A percentile compares a stretch with the other conserved stretches of the same genome.
Conservation (phyloP, 352 stramenopile genomes). For the Phytophthora melonis region DNA sequence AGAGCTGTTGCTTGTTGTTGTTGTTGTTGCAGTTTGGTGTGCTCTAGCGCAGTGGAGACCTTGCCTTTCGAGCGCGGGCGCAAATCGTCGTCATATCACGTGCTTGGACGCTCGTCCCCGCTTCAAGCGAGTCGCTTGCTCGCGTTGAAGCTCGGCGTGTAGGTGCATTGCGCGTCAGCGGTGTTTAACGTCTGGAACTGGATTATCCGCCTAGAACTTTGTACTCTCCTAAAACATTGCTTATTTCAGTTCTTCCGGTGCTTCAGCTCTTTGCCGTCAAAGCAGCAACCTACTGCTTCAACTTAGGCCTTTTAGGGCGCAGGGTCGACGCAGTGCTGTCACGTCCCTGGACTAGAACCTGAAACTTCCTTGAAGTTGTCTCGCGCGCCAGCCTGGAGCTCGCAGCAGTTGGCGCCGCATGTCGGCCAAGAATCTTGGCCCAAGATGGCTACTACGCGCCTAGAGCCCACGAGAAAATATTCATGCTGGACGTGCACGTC, state of each 20-base stretch:
- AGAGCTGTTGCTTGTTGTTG: neutral
- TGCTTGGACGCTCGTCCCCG: slow-evolving; percentile 16
- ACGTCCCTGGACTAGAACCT: slow-evolving; percentile 22
- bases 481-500: slow-evolving; percentile 1
- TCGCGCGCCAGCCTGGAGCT: neutral
- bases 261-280: too few species aligned
- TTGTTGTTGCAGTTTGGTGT: neutral
- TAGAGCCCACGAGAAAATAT: slow-evolving; percentile 21
- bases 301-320: neutral
- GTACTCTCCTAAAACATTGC: neutral
- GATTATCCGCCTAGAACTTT: slow-evolving; percentile 11
- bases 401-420: slow-evolving; percentile 6
- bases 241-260: neutral
- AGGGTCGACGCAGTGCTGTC: slow-evolving; percentile 25
- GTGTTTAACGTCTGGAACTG: slow-evolving; percentile 11
- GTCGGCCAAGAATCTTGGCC: too few species aligned
- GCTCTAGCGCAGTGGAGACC: too few species aligned
- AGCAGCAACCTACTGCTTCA: too few species aligned
- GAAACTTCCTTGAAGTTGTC: slow-evolving; percentile 12
- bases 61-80: slow-evolving; percentile 1
- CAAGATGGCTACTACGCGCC: neutral
- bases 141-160: slow-evolving; percentile 13
- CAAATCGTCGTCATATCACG: slow-evolving; percentile 47
- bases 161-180: slow-evolving; percentile 21
- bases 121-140: slow-evolving; percentile 6